These are phyloP conservation scores for Fraxinus latifolia DNA, from an alignment of 305 asterid species.

Conservation along the genomic window DNA sequence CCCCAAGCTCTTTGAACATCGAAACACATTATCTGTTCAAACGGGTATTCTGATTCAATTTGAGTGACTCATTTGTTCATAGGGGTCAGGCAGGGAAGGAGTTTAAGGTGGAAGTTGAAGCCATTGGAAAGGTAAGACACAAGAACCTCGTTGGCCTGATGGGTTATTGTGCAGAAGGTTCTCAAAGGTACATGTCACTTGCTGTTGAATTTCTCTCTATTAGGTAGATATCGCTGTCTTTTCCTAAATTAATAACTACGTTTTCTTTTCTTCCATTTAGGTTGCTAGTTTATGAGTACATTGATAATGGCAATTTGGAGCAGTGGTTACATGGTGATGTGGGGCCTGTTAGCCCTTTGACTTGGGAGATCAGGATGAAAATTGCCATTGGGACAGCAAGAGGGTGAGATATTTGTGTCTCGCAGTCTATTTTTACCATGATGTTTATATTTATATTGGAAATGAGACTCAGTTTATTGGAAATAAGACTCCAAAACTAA, in stretches of 20 bases:
- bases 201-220: neutral
- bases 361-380: conserved; percentile 79
- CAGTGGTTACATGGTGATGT: conserved; percentile 87
- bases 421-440: neutral
- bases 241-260: neutral
- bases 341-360: conserved; percentile 67
- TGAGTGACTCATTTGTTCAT: conserved; percentile 15
- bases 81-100: conserved; percentile 86
- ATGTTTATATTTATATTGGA: neutral
- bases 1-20: neutral
- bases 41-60: neutral
- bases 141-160: conserved; percentile 71
- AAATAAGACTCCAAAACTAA: neutral
- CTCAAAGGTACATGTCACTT: conserved; percentile 43
- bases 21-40: neutral
- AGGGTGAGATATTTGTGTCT: conserved; percentile 47
- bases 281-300: conserved; percentile 68
- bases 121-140: conserved; percentile 81
- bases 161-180: conserved; percentile 74
- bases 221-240: neutral
- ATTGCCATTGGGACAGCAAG: conserved; percentile 73
- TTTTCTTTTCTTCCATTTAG: conserved; percentile 34
- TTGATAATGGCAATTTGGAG: conserved; percentile 79
- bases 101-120: conserved; percentile 82
- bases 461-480: neutral